Percentiles rank a stretch among this genome's conserved stretches.
Evolutionary conservation across 2,329 filamentous ascomycete genomes (phyloP).

Genomic region (Celoporthe dispersa): DNA sequence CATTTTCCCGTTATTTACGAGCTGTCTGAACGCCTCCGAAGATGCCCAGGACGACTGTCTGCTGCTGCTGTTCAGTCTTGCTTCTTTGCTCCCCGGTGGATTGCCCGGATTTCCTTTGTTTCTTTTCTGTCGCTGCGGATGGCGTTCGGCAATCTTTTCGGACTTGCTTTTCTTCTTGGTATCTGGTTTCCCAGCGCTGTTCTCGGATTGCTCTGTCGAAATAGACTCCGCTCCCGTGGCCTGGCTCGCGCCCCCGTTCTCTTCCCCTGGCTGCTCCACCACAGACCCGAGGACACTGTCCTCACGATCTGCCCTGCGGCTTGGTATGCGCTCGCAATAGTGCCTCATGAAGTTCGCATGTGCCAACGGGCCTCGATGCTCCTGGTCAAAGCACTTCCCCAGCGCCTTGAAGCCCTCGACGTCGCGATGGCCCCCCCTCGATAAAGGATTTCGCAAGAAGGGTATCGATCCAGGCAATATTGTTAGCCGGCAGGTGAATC

Average conservation of each 20-base stretch:
- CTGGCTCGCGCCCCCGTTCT: neutral
- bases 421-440: constrained; percentile 64
- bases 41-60: constrained; percentile 29
- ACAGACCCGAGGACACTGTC: constrained; percentile 34
- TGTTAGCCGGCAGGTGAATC: constrained; percentile 59
- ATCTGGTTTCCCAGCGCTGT: constrained; percentile 33
- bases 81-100: constrained; percentile 41
- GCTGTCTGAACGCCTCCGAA: constrained; percentile 38
- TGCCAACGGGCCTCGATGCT: constrained; percentile 60
- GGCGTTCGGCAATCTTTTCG: constrained; percentile 42
- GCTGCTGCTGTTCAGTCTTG: constrained; percentile 31
- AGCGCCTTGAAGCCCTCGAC: constrained; percentile 67
- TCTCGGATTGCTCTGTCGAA: constrained; percentile 31
- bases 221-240: constrained; percentile 19
- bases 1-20: constrained; percentile 37
- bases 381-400: constrained; percentile 64
- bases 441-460: constrained; percentile 68
- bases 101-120: constrained; percentile 43
- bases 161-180: constrained; percentile 43
- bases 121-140: constrained; percentile 40
- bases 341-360: constrained; percentile 68
- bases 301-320: constrained; percentile 39
- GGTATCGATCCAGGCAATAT: constrained; percentile 65
- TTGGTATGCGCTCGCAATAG: constrained; percentile 56
- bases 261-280: constrained; percentile 30